Conservation (phyloP, 1,284 basidiomycete species). For the Blastosporella zonata region DNA sequence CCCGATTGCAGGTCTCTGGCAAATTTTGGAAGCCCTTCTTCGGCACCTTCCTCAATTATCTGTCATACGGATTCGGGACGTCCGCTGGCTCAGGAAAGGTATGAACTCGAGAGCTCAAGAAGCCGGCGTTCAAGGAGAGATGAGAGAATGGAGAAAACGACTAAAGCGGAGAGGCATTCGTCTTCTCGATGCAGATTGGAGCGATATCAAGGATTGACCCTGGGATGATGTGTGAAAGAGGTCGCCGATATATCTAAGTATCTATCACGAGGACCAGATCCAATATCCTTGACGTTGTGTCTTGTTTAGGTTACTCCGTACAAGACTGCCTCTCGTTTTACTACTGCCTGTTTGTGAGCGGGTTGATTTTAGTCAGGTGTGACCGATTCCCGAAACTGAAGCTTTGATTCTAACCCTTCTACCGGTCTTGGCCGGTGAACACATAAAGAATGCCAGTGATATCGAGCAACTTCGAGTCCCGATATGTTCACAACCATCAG, state of each 20-base stretch:
- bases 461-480: neutral
- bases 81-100: slow-evolving; percentile 68
- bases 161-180: slow-evolving; percentile 53
- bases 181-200: slow-evolving; percentile 69
- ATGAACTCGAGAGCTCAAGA: slow-evolving; percentile 61
- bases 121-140: slow-evolving; percentile 75
- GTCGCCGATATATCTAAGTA: neutral
- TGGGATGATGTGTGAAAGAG: neutral
- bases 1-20: slow-evolving; percentile 56
- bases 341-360: too few relatives aligned
- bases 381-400: too few relatives aligned
- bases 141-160: slow-evolving; percentile 65
- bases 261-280: neutral
- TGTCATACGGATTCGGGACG: slow-evolving; percentile 60
- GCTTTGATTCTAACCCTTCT: too few relatives aligned
- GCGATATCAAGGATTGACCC: slow-evolving; percentile 34
- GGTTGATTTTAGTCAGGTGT: too few relatives aligned
- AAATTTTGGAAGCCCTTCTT: slow-evolving; percentile 51
- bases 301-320: too few relatives aligned
- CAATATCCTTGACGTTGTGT: too few relatives aligned
- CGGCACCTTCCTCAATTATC: slow-evolving; percentile 53
- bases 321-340: too few relatives aligned
- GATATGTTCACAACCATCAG: neutral
- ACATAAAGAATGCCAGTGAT: too few relatives aligned
- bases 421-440: neutral